Evolutionary conservation across 1,284 basidiomycete genomes (phyloP).

Genomic region (Malassezia sp.): DNA sequence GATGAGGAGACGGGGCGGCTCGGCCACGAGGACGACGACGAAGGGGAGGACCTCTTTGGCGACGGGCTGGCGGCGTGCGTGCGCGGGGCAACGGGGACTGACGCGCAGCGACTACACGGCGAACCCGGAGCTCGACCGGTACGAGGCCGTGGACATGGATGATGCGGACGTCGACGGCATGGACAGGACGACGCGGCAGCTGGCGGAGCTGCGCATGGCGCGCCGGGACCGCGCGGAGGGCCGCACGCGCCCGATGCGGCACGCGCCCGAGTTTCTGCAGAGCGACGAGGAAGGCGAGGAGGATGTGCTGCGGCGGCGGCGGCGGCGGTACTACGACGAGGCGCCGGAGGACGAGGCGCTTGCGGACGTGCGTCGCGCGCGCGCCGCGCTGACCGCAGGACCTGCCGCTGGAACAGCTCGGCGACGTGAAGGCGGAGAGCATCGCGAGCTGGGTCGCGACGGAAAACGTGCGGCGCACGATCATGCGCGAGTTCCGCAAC

Average conservation of each 20-base stretch:
- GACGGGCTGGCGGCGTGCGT: constrained; percentile 64
- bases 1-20: constrained; percentile 38
- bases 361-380: too few species aligned
- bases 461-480: constrained; percentile 76
- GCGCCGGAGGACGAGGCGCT: constrained; percentile 53
- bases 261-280: constrained; percentile 71
- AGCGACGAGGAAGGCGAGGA: constrained; percentile 54
- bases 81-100: constrained; percentile 1
- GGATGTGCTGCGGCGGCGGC: constrained; percentile 42
- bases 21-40: constrained; percentile 54
- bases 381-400: too few species aligned
- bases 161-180: constrained; percentile 68
- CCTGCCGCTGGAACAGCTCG: constrained; percentile 84
- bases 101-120: constrained; percentile 67
- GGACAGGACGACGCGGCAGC: constrained; percentile 62
- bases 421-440: constrained; percentile 92
- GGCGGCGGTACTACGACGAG: constrained; percentile 49
- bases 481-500: constrained; percentile 81
- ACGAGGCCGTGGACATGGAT: constrained; percentile 73
- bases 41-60: constrained; percentile 87
- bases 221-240: constrained; percentile 72
- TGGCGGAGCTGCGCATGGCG: constrained; percentile 77
- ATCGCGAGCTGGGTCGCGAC: constrained; percentile 94
- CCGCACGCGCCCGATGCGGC: constrained; percentile 52
- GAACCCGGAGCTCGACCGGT: constrained; percentile 71